phyloP scores from a whole-genome alignment of 768 basidiomycete genomes.

The Hygrocybe coccinea region DNA sequence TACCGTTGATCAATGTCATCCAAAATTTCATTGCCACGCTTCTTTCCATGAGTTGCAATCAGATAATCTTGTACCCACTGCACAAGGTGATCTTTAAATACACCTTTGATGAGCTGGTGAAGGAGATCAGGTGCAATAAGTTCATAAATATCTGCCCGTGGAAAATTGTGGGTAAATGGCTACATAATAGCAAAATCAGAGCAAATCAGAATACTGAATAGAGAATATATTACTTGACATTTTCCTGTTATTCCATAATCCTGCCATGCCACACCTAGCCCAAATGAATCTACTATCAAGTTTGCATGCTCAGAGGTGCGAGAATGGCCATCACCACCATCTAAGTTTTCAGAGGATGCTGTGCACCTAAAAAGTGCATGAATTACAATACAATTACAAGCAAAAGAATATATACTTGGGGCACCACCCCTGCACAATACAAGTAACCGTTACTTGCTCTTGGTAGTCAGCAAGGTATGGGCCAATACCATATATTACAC shows the following conservation, averaged over 20 bases:
- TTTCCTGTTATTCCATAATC: conserved; percentile 30
- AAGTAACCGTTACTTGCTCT: conserved; percentile 29
- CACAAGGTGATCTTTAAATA: conserved; percentile 40
- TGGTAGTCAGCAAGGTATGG: conserved; percentile 40
- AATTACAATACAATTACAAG: too few relatives aligned
- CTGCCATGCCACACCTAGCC: conserved; percentile 24
- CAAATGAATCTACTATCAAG: conserved; percentile 15
- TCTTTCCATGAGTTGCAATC: conserved; percentile 11
- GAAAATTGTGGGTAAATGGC: conserved; percentile 35
- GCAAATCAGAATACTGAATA: not conserved
- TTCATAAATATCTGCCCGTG: conserved; percentile 33
- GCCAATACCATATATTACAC: conserved; percentile 29
- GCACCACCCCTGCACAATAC: conserved; percentile 36
- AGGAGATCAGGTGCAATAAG: conserved; percentile 32
- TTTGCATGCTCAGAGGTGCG: conserved; percentile 14
- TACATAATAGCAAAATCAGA: conserved; percentile 6
- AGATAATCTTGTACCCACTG: conserved; percentile 34
- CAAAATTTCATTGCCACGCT: conserved; percentile 22
- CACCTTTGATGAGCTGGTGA: conserved; percentile 40
- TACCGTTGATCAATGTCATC: conserved; percentile 35
- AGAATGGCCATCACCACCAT: too few relatives aligned
- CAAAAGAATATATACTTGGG: too few relatives aligned
- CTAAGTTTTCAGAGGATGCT: too few relatives aligned
- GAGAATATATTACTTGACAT: conserved; percentile 25
- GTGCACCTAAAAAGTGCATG: too few relatives aligned